Evolutionary conservation across 495 filamentous ascomycete species (phyloP), one percentile per base, ranked within the genome.

Genomic region (Penicillium canescens): DNA sequence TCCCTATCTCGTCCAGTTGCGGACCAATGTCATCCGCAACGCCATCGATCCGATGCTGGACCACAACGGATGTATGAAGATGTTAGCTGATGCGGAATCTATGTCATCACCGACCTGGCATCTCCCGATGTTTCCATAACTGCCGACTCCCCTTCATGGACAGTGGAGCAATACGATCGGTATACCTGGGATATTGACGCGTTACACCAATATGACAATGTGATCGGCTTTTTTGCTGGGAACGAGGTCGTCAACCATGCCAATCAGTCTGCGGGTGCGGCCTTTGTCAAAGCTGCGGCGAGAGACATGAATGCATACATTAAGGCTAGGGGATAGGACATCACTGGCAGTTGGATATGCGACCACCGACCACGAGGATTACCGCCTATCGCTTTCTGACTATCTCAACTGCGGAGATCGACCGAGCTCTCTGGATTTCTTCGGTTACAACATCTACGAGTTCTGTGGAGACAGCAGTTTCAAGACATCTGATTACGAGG

Each of bases 371-470:
- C 89, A 92, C 57, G 69, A 83, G 6, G 76, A 81, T 8, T 95
- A 95, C 58, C 89, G 93, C 60, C 69, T 67, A 40, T 66, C 87
- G 61, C 82, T 97, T 59, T 89, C 90, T 23, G 69, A 90, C 66
- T 98, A 92, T 75, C 94, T 98, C 79, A 90, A 94, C 79, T 98
- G 93, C 66, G 89, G 86, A 44, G 68, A 83, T 36, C 47, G 74
- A 46, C 70, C 72, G 1, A 78, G 81, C 10, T 77, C 85, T 37
- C 92, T 96, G 57, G 93, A 97, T 69, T 97, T 90, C 78, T 96
- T 90, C 87, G 93, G 93, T 48, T 96, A 96, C 82, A 98, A 97
- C 70, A 91, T 96, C 75, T 97, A 97, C 77, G 91, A 88, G 26
- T 98, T 92, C 92, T 97, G 93, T 68, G 93, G 93, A 48, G 70